Conservation (phyloP, 306 rosid species). For the Medicago lupulina region DNA sequence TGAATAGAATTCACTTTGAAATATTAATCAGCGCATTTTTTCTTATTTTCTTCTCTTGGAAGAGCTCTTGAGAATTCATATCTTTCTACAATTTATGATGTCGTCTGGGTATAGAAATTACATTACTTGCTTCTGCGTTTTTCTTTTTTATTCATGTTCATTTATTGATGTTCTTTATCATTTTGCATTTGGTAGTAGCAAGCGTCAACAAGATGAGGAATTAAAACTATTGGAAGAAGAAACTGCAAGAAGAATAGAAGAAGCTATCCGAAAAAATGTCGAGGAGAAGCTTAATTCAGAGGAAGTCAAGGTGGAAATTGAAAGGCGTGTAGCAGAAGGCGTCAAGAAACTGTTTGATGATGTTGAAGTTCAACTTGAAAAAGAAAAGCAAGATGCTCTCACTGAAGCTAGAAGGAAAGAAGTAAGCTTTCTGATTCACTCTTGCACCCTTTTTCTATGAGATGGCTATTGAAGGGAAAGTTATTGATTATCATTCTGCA, state of each 20-base stretch:
- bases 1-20: neutral
- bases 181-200: conserved; percentile 50
- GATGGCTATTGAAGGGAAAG: neutral
- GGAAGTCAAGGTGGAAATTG: conserved; percentile 66
- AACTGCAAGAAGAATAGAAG: conserved; percentile 79
- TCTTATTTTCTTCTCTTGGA: neutral
- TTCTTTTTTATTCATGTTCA: neutral
- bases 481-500: conserved; percentile 10
- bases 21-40: neutral
- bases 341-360: conserved; percentile 68
- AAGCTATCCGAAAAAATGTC: conserved; percentile 70
- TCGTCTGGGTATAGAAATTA: conserved; percentile 17
- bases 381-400: conserved; percentile 90
- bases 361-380: conserved; percentile 79
- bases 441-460: neutral
- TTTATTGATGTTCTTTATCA: conserved; percentile 37
- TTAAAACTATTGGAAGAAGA: conserved; percentile 79
- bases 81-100: conserved; percentile 5
- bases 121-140: conserved; percentile 24
- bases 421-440: conserved; percentile 54
- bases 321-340: conserved; percentile 78
- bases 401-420: conserved; percentile 84
- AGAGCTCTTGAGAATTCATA: neutral
- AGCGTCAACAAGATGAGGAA: conserved; percentile 67
- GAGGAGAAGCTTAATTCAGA: conserved; percentile 78